Evolutionary conservation across 768 basidiomycete species (phyloP), one percentile per base, ranked within the genome.

Genomic region (Termitomyces sp.): DNA sequence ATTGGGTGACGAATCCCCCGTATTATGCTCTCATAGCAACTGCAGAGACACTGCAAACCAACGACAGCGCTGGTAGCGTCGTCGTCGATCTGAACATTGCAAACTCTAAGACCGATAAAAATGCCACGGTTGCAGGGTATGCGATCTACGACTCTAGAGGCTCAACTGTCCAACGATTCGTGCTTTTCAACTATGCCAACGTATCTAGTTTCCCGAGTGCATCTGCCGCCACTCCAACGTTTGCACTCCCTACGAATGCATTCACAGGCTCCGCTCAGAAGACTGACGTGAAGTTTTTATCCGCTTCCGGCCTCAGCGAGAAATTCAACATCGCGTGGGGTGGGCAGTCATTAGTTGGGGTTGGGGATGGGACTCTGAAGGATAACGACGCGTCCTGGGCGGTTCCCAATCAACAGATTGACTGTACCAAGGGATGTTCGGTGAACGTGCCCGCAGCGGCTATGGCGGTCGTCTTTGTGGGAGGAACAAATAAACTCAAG

Each of bases 291-390:
- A 79, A 79, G 59, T 83, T 74, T 61, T 70, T 82, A 17, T 63
- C 70, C 3, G 83, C 82, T 2, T 66, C 76, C 5, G 75, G 70
- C 52, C 72, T 80, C 11, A 64, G 66, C 14, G 83, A 85, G 67
- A 75, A 76, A 59, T 75, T 70, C 56, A 72, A 81, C 45, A 84
- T 87, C 65, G 74, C 77, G 5, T 87, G 84, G 84, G 83, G 82
- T 19, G 81, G 80, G 12, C 73, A 82, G 63, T 79, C 80, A 0
- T 75, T 75, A 59, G 66, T 69, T 3, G 73, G 73, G 12, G 72
- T 73, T 2, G 73, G 70, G 1, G 73, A 79, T 64, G 78, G 77
- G 28, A 68, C 58, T 34, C 61, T 74, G 27, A 63, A 74, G 55
- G 52, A 69, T 21, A 54, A 57, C 34, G 68, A 57, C 19, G 66